phyloP scores from a whole-genome alignment of 129 eudicot species.

The Escallonia rubra region DNA sequence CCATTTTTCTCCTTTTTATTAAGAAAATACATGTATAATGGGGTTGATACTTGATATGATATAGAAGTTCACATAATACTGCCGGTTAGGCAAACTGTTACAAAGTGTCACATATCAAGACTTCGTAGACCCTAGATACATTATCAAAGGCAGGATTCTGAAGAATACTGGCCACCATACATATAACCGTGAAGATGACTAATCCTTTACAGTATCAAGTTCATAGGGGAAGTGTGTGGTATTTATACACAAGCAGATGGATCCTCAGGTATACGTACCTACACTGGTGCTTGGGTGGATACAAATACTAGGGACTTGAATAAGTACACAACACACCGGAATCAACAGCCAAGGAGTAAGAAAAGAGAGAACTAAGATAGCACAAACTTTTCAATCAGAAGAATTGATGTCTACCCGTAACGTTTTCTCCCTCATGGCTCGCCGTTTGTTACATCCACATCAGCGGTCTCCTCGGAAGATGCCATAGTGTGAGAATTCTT shows the following conservation, averaged over 20 bases:
- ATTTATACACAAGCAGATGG: background rate
- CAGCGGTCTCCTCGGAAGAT: constrained; percentile 36
- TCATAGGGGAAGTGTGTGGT: background rate
- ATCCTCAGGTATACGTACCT: background rate
- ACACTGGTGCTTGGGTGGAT: background rate
- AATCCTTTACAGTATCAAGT: background rate
- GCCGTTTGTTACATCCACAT: constrained; percentile 31
- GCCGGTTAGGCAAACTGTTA: no score
- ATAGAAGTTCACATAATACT: no score
- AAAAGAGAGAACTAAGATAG: background rate
- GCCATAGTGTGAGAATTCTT: constrained; percentile 29
- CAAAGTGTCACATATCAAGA: no score
- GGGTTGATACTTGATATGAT: no score
- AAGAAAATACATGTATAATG: no score
- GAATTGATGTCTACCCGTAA: background rate
- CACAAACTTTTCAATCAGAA: background rate
- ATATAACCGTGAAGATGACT: no score
- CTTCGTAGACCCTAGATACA: no score
- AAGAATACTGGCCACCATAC: no score
- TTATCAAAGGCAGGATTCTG: no score
- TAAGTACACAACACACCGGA: background rate
- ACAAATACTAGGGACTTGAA: background rate
- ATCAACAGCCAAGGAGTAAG: background rate
- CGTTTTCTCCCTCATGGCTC: constrained; percentile 9
- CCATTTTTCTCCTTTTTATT: no score